A percentile compares a stretch with the other conserved stretches of the same genome.
Conservation (phyloP, 2,329 filamentous ascomycete genomes). For the Ilyonectria destructans region DNA sequence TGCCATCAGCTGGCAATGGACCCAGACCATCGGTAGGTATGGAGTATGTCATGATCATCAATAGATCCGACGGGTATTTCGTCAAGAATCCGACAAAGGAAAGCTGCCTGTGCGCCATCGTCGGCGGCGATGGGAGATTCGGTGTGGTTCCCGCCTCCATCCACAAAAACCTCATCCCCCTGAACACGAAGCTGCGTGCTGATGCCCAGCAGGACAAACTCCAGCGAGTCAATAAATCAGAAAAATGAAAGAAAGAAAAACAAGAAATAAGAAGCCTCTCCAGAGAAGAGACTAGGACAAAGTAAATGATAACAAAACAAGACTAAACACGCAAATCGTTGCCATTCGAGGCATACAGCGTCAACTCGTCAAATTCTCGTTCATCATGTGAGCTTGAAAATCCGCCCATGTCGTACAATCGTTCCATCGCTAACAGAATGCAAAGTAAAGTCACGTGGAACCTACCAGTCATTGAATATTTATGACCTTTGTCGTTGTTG, state of each 20-base stretch:
- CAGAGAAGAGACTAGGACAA: slow-evolving; percentile 9
- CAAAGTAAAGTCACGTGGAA: slow-evolving; percentile 33
- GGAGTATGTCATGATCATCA: slow-evolving; percentile 35
- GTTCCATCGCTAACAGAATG: slow-evolving; percentile 14
- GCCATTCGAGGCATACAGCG: slow-evolving; percentile 21
- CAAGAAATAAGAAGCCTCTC: slow-evolving; percentile 6
- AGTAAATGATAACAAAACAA: slow-evolving; percentile 13
- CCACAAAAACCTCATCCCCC: slow-evolving; percentile 10
- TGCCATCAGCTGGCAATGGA: slow-evolving; percentile 23
- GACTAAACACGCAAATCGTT: slow-evolving; percentile 2
- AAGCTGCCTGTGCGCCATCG: slow-evolving; percentile 35
- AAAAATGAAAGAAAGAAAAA: neutral
- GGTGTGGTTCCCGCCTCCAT: slow-evolving; percentile 16
- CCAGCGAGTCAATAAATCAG: slow-evolving; percentile 9
- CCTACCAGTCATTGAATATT: slow-evolving; percentile 34
- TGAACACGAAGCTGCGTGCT: slow-evolving; percentile 17
- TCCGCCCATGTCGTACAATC: slow-evolving; percentile 22
- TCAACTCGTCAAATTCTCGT: slow-evolving; percentile 27
- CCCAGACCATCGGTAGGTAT: slow-evolving; percentile 20
- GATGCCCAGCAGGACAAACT: slow-evolving; percentile 21
- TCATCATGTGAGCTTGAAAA: slow-evolving; percentile 25
- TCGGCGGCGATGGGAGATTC: slow-evolving; percentile 36
- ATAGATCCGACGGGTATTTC: slow-evolving; percentile 30
- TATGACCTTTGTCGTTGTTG: neutral
- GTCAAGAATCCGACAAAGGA: slow-evolving; percentile 37